Conservation (phyloP, 192 early-diverging fungal species). For the Coemansia sp. region DNA sequence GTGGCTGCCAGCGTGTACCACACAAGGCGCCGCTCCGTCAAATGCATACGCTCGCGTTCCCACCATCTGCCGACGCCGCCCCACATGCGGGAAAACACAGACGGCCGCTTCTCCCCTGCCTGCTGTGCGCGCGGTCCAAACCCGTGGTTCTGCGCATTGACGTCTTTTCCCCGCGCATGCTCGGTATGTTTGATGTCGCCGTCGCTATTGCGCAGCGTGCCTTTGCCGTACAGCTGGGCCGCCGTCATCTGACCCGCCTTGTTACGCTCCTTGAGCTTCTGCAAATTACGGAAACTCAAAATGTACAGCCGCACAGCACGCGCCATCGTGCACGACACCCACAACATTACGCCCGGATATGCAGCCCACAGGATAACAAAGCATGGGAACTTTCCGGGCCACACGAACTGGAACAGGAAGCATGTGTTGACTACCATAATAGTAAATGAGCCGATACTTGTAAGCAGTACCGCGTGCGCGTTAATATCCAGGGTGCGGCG, state of each 20-base stretch:
- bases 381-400: slow-evolving; percentile 54
- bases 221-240: slow-evolving; percentile 51
- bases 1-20: slow-evolving; percentile 42
- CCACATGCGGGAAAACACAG: background rate
- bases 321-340: slow-evolving; percentile 54
- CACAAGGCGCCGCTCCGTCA: slow-evolving; percentile 51
- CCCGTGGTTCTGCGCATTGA: background rate
- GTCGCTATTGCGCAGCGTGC: slow-evolving; percentile 28
- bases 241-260: slow-evolving; percentile 52
- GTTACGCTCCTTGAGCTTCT: slow-evolving; percentile 54
- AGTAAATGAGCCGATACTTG: slow-evolving; percentile 50
- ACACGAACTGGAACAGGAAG: slow-evolving; percentile 56
- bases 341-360: slow-evolving; percentile 55
- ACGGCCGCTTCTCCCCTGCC: background rate
- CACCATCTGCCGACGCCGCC: slow-evolving; percentile 31
- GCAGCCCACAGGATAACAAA: slow-evolving; percentile 54
- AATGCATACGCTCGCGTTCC: slow-evolving; percentile 34
- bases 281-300: slow-evolving; percentile 50
- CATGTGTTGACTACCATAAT: slow-evolving; percentile 53
- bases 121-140: background rate
- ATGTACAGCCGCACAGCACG: slow-evolving; percentile 54
- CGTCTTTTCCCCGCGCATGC: too few relatives aligned
- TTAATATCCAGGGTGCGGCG: slow-evolving; percentile 47
- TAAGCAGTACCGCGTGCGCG: slow-evolving; percentile 49
- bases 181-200: slow-evolving; percentile 23